Evolutionary conservation across 106 monocot species (phyloP), one percentile per base, ranked within the genome.

Genomic region (Apostasia ramifera): DNA sequence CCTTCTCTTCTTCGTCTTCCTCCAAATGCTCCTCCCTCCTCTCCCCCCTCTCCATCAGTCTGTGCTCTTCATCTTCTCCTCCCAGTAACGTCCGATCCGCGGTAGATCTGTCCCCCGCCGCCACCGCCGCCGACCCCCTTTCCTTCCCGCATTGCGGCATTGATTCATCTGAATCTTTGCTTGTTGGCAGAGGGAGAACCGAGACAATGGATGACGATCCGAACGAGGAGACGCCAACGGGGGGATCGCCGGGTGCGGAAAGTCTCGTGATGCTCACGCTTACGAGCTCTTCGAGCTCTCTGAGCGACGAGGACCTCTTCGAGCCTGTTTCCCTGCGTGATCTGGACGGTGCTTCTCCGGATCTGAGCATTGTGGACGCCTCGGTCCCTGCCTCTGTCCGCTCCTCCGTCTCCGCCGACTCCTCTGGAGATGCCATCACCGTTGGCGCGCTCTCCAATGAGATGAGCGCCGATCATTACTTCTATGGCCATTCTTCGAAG

Each of bases 241-340:
- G 62, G 70, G 43, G 49, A 48, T 66, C 74, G 63, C 57, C 84
- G 73, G 64, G 66, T 45, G 48, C 74, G 79, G 43, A 60, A 58
- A 56, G 48, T 6, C 7, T 1, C 68, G 11, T 63, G 61, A 53
- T 74, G 56, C 49, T 75, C 74, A 55, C 41, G 53, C 54, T 68
- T 13, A 68, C 68, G 52, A 69, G 67, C 76, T 74, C 81, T n/a
- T 44, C 66, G 53, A 67, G 57, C 66, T 81, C 87, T 67, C 54
- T 81, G 58, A 53, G 74, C 8, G 82, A 81, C 6, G 94, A 87
- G 46, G 91, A 85, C 59, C 80, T 79, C 41, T 88, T 91, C 67
- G 94, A 91, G 73, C 84, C 93, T 6, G 87, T 94, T 41, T 86
- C 74, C 38, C 81, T 93, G 62, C 75, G 76, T 3, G 94, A 88